These are phyloP conservation scores for Yarrowia yakushimensis DNA, from an alignment of 805 yeast genomes.

Conservation along the genomic window DNA sequence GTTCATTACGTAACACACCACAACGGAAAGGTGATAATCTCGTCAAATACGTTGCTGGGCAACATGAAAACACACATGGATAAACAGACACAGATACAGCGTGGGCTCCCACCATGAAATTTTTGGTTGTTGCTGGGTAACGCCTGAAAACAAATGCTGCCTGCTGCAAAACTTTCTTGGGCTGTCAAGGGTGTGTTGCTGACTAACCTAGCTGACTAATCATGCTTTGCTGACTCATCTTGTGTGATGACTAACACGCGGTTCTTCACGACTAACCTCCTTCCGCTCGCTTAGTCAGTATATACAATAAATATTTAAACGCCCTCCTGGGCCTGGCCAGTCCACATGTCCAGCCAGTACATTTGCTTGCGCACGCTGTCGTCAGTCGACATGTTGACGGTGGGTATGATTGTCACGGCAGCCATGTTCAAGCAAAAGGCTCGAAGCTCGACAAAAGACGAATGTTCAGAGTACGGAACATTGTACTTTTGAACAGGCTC, in stretches of 20 bases:
- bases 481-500: constrained; percentile 48
- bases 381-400: constrained; percentile 48
- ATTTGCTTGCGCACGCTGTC: background rate
- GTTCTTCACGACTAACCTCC: too few relatives aligned
- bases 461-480: constrained; percentile 92
- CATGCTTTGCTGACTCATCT: too few relatives aligned
- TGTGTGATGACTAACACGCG: too few relatives aligned
- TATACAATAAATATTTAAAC: background rate
- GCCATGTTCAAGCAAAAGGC: constrained; percentile 55
- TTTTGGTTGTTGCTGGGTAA: constrained; percentile 10
- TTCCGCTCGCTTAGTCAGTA: background rate
- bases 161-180: too few relatives aligned
- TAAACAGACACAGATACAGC: background rate
- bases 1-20: too few relatives aligned
- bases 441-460: constrained; percentile 77
- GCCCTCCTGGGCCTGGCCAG: background rate
- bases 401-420: constrained; percentile 62
- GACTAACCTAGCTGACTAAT: too few relatives aligned
- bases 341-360: constrained; percentile 21
- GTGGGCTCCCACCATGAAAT: constrained; percentile 7
- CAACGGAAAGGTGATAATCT: too few relatives aligned
- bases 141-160: constrained; percentile 6
- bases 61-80: background rate
- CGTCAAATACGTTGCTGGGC: background rate
- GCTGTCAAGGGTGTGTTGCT: too few relatives aligned